Base-by-base conservation (phyloP, 106 monocot genomes). In the Posidonia australis region DNA sequence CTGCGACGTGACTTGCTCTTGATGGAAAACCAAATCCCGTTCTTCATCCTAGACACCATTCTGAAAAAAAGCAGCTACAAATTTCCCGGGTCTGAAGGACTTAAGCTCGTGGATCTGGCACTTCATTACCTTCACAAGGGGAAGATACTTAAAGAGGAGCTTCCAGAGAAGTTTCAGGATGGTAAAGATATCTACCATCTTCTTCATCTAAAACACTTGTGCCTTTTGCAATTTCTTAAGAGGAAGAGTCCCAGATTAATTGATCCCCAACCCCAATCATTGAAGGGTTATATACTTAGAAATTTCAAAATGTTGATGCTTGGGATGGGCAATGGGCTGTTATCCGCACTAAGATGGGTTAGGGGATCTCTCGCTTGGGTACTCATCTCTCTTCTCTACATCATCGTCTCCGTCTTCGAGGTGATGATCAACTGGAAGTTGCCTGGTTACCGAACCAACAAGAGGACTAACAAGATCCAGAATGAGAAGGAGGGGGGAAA, bases 21-120 rank as follows among this genome's bases (percentile, higher is more conserved):
- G 60, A 51, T 78, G 42, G 74, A 75, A 49, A 75, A 75, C 27
- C 74, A 75, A 60, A 62, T 75, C 27, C 74, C 74, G 0, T 75
- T 60, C 52, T 75, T 68, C 41, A 32, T 75, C 19, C 52, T 75
- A n/a, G 49, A 52, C 5, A 9, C 0, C 6, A 12, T 75, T 5
- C 51, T 54, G 0, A 41, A 51, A 2, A 31, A 28, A 0, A 31
- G 55, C 17, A 0, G 11, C 5, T 31, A 11, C 28, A 9, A 5
- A 28, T 0, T 5, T 11, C 21, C 2, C 16, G 25, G 20, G 16
- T 12, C 13, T 56, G 55, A 3, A 19, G 27, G 18, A 27, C 0
- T 6, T 58, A 13, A 29, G 13, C 28, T 28, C 26, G 3, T 59
- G 11, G 29, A 59, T 59, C 28, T 59, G 18, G 0, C 18, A 5